Evolutionary conservation across 1,139 yeast genomes (phyloP).

Genomic region (Saccharomyces hybrid): DNA sequence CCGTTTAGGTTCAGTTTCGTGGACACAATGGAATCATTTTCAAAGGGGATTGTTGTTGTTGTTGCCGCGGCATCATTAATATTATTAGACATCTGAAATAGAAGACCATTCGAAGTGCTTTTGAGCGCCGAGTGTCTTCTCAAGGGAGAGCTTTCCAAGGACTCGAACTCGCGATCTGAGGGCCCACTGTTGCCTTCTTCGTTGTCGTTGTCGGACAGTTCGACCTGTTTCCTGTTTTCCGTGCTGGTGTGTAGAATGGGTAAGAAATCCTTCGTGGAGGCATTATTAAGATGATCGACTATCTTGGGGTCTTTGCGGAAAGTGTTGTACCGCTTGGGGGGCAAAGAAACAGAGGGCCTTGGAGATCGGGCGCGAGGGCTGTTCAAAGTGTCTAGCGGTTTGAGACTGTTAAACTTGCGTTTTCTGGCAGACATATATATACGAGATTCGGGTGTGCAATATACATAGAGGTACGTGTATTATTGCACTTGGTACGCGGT

Average conservation of each 20-base stretch:
- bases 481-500: no score
- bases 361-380: background rate
- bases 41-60: background rate
- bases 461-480: background rate
- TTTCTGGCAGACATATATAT: background rate
- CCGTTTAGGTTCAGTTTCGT: background rate
- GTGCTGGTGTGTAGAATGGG: background rate
- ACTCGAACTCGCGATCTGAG: background rate
- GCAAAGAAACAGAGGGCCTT: background rate
- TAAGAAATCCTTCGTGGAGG: conserved; percentile 8
- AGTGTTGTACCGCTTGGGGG: conserved; percentile 10
- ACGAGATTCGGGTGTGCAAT: background rate
- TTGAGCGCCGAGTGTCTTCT: background rate
- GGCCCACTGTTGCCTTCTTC: background rate
- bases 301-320: conserved; percentile 9
- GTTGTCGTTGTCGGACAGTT: background rate
- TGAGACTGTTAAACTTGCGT: background rate
- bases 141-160: background rate
- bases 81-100: background rate
- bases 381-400: background rate
- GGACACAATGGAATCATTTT: background rate
- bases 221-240: background rate
- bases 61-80: background rate
- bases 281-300: conserved; percentile 8
- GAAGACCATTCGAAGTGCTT: background rate